Base-by-base conservation (phyloP, 345 rosid species). In the Pistacia atlantica region DNA sequence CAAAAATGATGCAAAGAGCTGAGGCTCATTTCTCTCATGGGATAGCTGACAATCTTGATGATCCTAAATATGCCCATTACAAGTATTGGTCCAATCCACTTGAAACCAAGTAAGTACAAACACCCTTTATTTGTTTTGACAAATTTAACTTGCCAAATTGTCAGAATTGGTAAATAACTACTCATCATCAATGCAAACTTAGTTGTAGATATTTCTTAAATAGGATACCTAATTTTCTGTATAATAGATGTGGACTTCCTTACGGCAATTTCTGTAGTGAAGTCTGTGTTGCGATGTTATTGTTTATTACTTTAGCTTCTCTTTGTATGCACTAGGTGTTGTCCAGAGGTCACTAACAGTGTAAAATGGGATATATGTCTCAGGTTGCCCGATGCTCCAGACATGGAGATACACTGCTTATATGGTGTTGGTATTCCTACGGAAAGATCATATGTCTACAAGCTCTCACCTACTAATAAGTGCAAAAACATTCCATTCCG, bases 21-120 rank as follows among this genome's bases (percentile, higher is more conserved):
- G 89, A 86, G 81, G 84, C 90, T 74, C 95, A 91, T 82, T 90
- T 90, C 85, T 91, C 98, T 73, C 90, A 87, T 37, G 97, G 91
- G 66, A 80, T 91, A 80, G 91, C 95, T 4, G 92, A 90, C 57
- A 65, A 91, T 83, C 90, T 90, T 0, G 86, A 85, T 1, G 91
- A 91, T 66, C 93, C 92, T 49, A 89, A 88, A 74, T 88, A 89
- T 73, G 60, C 14, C 52, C 89, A 90, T 71, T 86, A 84, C 83
- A 90, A 86, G 66, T 89, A 91, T 77, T 93, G 93, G 93, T 91
- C 94, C 14, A 93, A 90, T 82, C 97, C 98, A 11, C 87, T 93
- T 0, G 94, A 93, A 74, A 90, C 83, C 52, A 90, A 72, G 97
- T 91, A 83, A 82, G 90, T 72, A 2, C 31, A 10, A 61, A 35